Percentiles rank a stretch among this genome's conserved stretches.
These are phyloP conservation scores for Collybiopsis confluens DNA, from an alignment of 768 basidiomycete species.

Conservation along the genomic window DNA sequence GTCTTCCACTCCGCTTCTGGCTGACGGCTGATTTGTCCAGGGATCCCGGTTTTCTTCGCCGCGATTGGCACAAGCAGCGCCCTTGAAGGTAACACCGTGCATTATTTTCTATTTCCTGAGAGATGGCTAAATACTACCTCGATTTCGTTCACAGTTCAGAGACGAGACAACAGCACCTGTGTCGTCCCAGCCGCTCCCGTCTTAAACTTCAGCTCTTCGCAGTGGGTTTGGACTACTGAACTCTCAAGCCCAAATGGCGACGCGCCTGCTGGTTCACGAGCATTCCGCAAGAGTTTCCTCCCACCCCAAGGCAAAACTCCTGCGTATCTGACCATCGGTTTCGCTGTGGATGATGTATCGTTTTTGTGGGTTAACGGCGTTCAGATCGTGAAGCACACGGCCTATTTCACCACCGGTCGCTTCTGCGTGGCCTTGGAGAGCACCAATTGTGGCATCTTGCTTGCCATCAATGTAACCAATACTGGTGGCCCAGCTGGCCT, in stretches of 20 bases:
- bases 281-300: constrained; percentile 22
- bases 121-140: no score
- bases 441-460: constrained; percentile 11
- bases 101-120: no score
- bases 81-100: no score
- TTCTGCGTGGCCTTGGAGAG: constrained; percentile 14
- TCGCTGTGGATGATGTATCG: constrained; percentile 24
- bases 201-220: neutral
- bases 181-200: no score
- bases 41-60: no score
- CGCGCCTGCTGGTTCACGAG: constrained; percentile 13
- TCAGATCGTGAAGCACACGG: constrained; percentile 17
- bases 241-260: neutral
- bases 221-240: constrained; percentile 27
- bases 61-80: no score
- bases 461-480: constrained; percentile 26
- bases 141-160: no score
- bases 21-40: no score
- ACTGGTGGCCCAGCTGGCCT: constrained; percentile 23
- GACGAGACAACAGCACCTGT: no score
- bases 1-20: no score
- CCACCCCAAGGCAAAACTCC: constrained; percentile 20
- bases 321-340: constrained; percentile 15
- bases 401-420: constrained; percentile 11
- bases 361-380: constrained; percentile 24